Conservation (phyloP, 768 basidiomycete genomes). For the Termitomyces sp. region DNA sequence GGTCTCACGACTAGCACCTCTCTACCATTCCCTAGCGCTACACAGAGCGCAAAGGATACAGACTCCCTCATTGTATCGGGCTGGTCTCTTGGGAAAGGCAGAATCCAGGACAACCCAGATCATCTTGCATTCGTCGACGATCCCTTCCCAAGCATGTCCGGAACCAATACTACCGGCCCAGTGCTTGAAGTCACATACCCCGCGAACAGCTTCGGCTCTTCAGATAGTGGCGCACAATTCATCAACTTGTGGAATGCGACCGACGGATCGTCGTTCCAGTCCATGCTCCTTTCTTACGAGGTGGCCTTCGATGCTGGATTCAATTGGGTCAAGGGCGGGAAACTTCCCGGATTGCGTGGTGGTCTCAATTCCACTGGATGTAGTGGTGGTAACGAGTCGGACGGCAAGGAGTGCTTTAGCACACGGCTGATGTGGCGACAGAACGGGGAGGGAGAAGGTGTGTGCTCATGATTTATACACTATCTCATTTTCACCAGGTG, state of each 20-base stretch:
- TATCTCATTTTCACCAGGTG: not conserved
- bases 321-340: conserved; percentile 73
- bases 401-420: conserved; percentile 72
- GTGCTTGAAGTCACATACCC: conserved; percentile 67
- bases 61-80: conserved; percentile 48
- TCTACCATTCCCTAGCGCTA: conserved; percentile 65
- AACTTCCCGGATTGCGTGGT: conserved; percentile 75
- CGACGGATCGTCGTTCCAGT: conserved; percentile 53
- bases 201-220: conserved; percentile 55
- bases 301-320: conserved; percentile 66
- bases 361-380: conserved; percentile 63
- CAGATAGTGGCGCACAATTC: conserved; percentile 66
- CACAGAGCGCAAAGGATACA: conserved; percentile 49
- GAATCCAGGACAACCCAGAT: conserved; percentile 53
- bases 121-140: conserved; percentile 66
- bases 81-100: conserved; percentile 63
- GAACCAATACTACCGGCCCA: conserved; percentile 33
- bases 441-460: conserved; percentile 68
- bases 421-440: conserved; percentile 76
- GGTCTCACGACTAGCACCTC: conserved; percentile 58
- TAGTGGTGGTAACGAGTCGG: conserved; percentile 63
- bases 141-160: conserved; percentile 54
- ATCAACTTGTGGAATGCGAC: conserved; percentile 66
- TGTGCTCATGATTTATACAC: conserved; percentile 17
- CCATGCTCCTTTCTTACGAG: conserved; percentile 75